Evolutionary conservation across 2,329 filamentous ascomycete genomes (phyloP), one percentile per base, ranked within the genome.

Genomic region (Trichoderma cornu-damae): DNA sequence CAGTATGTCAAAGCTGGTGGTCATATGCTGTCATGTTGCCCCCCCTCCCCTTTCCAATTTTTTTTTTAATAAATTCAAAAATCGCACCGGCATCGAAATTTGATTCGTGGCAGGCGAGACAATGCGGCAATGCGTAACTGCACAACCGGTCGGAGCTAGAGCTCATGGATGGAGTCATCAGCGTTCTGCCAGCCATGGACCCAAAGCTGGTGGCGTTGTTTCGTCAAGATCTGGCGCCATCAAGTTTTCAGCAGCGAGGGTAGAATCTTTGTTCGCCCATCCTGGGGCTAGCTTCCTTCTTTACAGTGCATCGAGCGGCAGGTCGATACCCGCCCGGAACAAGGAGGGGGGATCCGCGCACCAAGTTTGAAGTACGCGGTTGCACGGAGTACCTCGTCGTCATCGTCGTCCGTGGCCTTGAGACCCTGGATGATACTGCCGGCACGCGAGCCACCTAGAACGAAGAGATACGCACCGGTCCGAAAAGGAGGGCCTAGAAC

Each of bases 241-340:
- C 50, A 35, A 34, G 16, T 30, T 40, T 32, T 24, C 9, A 22
- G 26, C 2, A 34, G 20, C 50, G 28, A 53, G 50, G n/a, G 38
- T 38, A 44, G 38, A 53, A 53, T 43, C 32, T 26, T 38, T 46
- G 32, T 7, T 22, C 30, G 42, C 24, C 14, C 11, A 16, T 5
- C 22, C 24, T 3, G 30, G 22, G 12, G 5, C 22, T 38, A 38
- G 32, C 32, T 38, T 46, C 32, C 24, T 22, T 11, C 20, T 43
- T 47, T 14, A 28, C 35, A 40, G 48, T 30, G 35, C 34, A 51
- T 51, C 48, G 24, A 8, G 26, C 35, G 35, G 35, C 35, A 22
- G 16, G 26, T 38, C 48, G 51, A 54, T 54, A 54, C 51, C 42
- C 51, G 51, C 51, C 42, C 24, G 28, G 40, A 9, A 28, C 9